Base-by-base conservation (phyloP, 139 green algal species). In the Asterochloris sp. region DNA sequence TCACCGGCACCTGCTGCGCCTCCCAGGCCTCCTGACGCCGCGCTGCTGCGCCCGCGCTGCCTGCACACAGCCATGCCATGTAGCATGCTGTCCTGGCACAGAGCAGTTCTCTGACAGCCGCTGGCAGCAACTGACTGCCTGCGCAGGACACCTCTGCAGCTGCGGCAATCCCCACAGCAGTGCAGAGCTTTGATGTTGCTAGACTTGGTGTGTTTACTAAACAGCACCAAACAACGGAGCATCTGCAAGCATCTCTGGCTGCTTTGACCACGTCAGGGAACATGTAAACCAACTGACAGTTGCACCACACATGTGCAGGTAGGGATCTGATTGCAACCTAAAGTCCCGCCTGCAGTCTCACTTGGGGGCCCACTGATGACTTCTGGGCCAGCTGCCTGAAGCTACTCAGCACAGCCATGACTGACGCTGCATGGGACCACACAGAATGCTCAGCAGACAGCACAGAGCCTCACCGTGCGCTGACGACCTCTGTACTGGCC, bases 401-500 rank as follows among this genome's bases (percentile, higher is more conserved):
- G 38, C 6, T 54, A 54, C 38, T 54, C 4, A 6, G 38, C 38
- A 54, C 38, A 54, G 38, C 38, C 38, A 6, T 54, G 2, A 6
- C 38, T 54, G 38, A 54, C 38, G 38, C 38, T 6, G 38, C 38
- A 10, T 54, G 38, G 38, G 2, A 54, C 38, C 38, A 54, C 38
- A 2, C 38, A 10, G 38, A 54, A 54, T 6, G 4, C 6, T 54
- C 38, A 54, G 38, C 38, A 54, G 38, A 54, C 38, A 54, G 6
- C 38, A 6, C 38, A 6, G 11, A 71, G 14, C 12, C 21, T 11
- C 29, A 89, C 87, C 85, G 83, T 9, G 90, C 90, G 13, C 89
- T 93, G 64, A 93, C 90, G 13, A 95, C 90, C 82, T 95, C 87
- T 29, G 76, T 81, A 61, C 67, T 19, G 83, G 83, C 0, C 38